Conservation (phyloP, 805 yeast species). For the Nakazawaea sp. region DNA sequence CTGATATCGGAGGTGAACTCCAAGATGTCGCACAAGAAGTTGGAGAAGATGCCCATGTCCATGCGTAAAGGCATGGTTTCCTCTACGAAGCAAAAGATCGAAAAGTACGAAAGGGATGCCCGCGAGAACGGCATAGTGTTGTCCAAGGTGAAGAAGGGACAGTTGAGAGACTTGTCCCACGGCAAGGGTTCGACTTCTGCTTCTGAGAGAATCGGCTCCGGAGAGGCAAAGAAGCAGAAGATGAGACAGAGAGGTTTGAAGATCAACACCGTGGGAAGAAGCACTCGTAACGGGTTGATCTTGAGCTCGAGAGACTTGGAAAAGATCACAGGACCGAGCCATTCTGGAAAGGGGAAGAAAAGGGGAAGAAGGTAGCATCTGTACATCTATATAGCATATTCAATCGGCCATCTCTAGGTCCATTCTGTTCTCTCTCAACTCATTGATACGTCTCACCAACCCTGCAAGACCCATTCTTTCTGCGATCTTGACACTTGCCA, state of each 20-base stretch:
- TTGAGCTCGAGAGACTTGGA: slow-evolving; percentile 65
- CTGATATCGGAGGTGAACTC: slow-evolving; percentile 39
- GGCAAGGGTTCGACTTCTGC: slow-evolving; percentile 47
- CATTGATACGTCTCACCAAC: slow-evolving; percentile 47
- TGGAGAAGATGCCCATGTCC: slow-evolving; percentile 84
- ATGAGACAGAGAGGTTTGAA: slow-evolving; percentile 72
- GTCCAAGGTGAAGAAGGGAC: slow-evolving; percentile 62
- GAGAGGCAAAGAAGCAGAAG: slow-evolving; percentile 30
- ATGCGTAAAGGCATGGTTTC: slow-evolving; percentile 80
- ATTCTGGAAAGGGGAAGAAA: not conserved
- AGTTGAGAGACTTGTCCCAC: slow-evolving; percentile 46
- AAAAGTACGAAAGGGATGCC: slow-evolving; percentile 68
- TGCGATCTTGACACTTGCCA: slow-evolving; percentile 81
- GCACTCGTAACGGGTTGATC: slow-evolving; percentile 72
- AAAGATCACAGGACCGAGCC: slow-evolving; percentile 25
- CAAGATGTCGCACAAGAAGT: slow-evolving; percentile 23
- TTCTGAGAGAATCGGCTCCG: slow-evolving; percentile 46
- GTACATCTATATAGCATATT: not conserved
- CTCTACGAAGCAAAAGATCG: slow-evolving; percentile 43
- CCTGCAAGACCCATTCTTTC: slow-evolving; percentile 55
- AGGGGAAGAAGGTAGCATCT: slow-evolving; percentile 9
- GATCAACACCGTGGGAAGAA: slow-evolving; percentile 63
- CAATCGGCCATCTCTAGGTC: slow-evolving; percentile 17
- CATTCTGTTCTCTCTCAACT: slow-evolving; percentile 45
- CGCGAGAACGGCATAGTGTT: slow-evolving; percentile 86